Percentiles rank a stretch among this genome's conserved stretches.
Conservation (phyloP, 2,329 filamentous ascomycete species). For the Hypoxylon sp. region DNA sequence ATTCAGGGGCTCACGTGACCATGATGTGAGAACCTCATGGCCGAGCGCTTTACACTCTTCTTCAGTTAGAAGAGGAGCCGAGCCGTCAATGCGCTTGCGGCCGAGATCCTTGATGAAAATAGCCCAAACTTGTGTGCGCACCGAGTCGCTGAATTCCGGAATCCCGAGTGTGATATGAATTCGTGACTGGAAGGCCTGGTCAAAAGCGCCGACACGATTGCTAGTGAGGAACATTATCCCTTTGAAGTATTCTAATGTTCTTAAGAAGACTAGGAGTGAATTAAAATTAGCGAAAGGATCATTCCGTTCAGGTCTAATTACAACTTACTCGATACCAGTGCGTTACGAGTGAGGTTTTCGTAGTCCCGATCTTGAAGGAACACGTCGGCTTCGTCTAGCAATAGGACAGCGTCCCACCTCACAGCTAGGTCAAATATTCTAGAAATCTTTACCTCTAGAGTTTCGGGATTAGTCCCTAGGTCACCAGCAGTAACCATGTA, state of each 20-base stretch:
- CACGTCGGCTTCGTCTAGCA: slow-evolving; percentile 7
- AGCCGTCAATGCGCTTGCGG: slow-evolving; percentile 2
- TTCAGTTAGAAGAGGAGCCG: slow-evolving; percentile 6
- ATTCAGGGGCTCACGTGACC: not conserved
- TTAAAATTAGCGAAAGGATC: not conserved
- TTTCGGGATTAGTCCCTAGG: slow-evolving; percentile 1
- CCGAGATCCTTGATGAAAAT: slow-evolving; percentile 14
- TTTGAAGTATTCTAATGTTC: slow-evolving; percentile 11
- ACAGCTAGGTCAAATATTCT: slow-evolving; percentile 12
- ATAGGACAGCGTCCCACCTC: not conserved
- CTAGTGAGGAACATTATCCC: slow-evolving; percentile 13
- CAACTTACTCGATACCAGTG: slow-evolving; percentile 8
- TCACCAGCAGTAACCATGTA: slow-evolving; percentile 5
- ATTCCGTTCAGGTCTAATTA: too few species aligned
- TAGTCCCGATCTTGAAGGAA: slow-evolving; percentile 6
- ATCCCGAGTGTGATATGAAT: slow-evolving; percentile 6
- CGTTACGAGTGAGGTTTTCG: slow-evolving; percentile 10
- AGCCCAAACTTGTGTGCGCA: slow-evolving; percentile 9
- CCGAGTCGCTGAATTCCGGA: slow-evolving; percentile 3
- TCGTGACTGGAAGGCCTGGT: slow-evolving; percentile 10
- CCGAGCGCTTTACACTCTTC: slow-evolving; percentile 4
- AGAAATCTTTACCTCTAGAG: slow-evolving; percentile 5
- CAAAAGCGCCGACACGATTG: slow-evolving; percentile 7
- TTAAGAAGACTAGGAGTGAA: slow-evolving; percentile 1
- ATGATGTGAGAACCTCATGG: slow-evolving; percentile 6